Conservation (phyloP, 306 rosid genomes). For the Trifolium dubium region DNA sequence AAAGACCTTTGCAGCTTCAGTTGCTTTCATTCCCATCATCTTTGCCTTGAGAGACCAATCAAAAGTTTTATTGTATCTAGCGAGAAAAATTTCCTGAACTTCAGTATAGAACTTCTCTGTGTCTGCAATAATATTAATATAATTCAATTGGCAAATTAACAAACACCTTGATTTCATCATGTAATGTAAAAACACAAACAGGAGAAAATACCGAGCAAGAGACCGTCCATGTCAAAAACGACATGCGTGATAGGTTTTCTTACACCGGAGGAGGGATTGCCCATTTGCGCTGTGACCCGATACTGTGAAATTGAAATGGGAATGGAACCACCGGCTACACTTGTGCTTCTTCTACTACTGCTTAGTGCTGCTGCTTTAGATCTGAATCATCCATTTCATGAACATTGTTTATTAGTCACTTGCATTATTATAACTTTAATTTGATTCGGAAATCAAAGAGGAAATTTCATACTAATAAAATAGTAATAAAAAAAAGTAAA, state of each 20-base stretch:
- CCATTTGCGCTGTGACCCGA: conserved; percentile 52
- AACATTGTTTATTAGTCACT: too few species aligned
- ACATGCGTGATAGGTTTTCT: conserved; percentile 64
- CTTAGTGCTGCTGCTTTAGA: not conserved
- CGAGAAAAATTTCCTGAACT: conserved; percentile 81
- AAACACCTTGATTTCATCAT: not conserved
- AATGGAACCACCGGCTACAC: too few species aligned
- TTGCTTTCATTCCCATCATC: conserved; percentile 96
- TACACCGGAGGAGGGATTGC: conserved; percentile 45
- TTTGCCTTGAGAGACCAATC: conserved; percentile 91
- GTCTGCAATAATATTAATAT: conserved; percentile 52
- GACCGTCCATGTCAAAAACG: conserved; percentile 96
- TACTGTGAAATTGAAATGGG: conserved; percentile 8
- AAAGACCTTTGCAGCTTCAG: conserved; percentile 84
- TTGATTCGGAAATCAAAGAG: too few species aligned
- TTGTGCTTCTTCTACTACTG: not conserved
- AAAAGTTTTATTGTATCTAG: conserved; percentile 79
- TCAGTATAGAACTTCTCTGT: conserved; percentile 86
- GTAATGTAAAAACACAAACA: not conserved
- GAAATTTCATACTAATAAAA: too few species aligned
- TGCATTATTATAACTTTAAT: too few species aligned
- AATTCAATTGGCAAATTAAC: conserved; percentile 2
- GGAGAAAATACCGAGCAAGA: conserved; percentile 88
- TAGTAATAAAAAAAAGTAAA: too few species aligned
- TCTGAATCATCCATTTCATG: not conserved